phyloP scores from a whole-genome alignment of 768 basidiomycete genomes.

The Lentinula aciculospora region DNA sequence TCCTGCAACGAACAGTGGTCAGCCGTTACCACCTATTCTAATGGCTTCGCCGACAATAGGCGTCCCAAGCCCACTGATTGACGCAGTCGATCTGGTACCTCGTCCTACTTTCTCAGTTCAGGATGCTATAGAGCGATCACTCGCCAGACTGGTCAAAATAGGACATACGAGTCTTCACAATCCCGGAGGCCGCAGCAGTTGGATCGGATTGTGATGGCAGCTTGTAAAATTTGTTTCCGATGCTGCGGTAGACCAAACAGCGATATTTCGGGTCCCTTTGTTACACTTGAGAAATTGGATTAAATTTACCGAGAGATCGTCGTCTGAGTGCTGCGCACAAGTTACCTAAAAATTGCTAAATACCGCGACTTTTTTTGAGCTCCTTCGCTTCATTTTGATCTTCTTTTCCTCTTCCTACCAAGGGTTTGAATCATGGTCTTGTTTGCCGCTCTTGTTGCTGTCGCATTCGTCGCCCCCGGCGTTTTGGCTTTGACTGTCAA shows the following conservation, averaged over 20 bases:
- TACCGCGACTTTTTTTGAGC: not conserved
- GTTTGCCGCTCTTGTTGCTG: constrained; percentile 25
- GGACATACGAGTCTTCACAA: constrained; percentile 94
- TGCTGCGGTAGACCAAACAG: not conserved
- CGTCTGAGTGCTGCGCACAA: not conserved
- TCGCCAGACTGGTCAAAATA: constrained; percentile 67
- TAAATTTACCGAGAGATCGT: no score
- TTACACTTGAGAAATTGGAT: not conserved
- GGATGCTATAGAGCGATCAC: constrained; percentile 11
- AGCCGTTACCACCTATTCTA: constrained; percentile 11
- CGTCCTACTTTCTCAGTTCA: constrained; percentile 13
- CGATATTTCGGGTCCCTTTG: not conserved
- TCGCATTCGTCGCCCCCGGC: constrained; percentile 30
- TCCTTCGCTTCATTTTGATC: not conserved
- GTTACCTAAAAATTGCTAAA: not conserved
- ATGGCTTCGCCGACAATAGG: constrained; percentile 21
- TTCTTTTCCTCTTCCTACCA: not conserved
- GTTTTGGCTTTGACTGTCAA: constrained; percentile 49
- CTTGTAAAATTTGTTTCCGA: not conserved
- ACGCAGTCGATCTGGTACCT: constrained; percentile 43
- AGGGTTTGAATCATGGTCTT: constrained; percentile 29
- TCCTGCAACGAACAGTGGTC: constrained; percentile 15
- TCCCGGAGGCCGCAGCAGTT: constrained; percentile 83
- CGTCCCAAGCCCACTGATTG: constrained; percentile 65
- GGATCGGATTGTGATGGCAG: constrained; percentile 66